Percentiles rank a stretch among this genome's conserved stretches.
Conservation (phyloP, 345 rosid genomes). For the Tarenaya hassleriana region DNA sequence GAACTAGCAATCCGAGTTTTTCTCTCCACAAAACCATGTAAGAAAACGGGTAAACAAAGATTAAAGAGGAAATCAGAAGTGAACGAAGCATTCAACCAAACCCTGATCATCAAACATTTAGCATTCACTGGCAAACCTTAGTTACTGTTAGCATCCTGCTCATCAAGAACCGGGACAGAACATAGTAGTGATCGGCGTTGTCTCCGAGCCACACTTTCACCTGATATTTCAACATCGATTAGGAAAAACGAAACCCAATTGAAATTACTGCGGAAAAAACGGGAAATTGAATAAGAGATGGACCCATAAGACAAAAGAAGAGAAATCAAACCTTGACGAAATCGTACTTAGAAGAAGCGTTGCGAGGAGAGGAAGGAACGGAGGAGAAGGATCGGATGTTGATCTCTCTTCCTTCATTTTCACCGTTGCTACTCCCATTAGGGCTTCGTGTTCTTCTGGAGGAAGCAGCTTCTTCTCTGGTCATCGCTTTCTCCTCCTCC, state of each 20-base stretch:
- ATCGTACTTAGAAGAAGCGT: conserved; percentile 76
- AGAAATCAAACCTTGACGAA: conserved; percentile 52
- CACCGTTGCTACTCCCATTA: conserved; percentile 20
- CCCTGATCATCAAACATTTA: neutral
- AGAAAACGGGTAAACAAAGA: no score
- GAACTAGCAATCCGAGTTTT: no score
- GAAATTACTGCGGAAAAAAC: neutral
- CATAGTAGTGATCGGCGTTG: conserved; percentile 92
- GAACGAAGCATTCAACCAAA: no score
- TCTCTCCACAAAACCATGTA: neutral
- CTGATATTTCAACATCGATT: conserved; percentile 26
- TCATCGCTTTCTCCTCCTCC: conserved; percentile 15
- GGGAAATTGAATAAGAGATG: no score
- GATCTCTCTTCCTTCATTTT: conserved; percentile 28
- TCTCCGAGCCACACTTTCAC: conserved; percentile 98
- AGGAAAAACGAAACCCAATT: neutral
- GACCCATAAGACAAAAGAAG: neutral
- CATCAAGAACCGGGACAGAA: conserved; percentile 83
- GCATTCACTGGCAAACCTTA: conserved; percentile 39
- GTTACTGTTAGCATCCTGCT: conserved; percentile 97
- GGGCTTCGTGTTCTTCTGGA: conserved; percentile 14
- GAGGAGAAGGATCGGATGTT: conserved; percentile 32
- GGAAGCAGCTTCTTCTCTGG: conserved; percentile 25
- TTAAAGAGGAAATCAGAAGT: no score
- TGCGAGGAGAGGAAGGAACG: conserved; percentile 51